These are phyloP conservation scores for Mortierella antarctica DNA, from an alignment of 192 early-diverging fungal species.

Conservation along the genomic window DNA sequence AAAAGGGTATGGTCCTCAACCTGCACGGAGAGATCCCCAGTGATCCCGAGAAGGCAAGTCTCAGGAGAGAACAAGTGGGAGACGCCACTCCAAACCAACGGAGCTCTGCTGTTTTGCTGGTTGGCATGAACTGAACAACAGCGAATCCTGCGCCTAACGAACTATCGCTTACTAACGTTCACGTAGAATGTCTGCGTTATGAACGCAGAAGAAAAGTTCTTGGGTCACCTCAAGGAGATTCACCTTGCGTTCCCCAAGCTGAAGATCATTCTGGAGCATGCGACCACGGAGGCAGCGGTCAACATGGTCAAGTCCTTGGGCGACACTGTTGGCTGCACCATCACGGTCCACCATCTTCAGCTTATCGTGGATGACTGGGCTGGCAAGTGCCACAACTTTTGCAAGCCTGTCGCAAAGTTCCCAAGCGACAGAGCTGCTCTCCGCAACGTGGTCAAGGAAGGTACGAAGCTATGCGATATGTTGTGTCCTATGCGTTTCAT, in stretches of 20 bases:
- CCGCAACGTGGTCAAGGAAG: conserved; percentile 81
- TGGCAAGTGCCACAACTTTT: conserved; percentile 95
- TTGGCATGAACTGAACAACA: no score
- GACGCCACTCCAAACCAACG: background rate
- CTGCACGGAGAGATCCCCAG: conserved; percentile 96
- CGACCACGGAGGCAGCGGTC: conserved; percentile 93
- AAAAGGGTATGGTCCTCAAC: conserved; percentile 92
- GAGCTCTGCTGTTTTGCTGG: background rate
- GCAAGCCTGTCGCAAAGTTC: conserved; percentile 98
- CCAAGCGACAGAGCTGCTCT: conserved; percentile 92
- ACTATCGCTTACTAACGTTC: background rate
- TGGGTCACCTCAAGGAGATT: conserved; percentile 85
- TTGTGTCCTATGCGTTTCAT: no score
- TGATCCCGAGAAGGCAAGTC: conserved; percentile 74
- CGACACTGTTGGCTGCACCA: conserved; percentile 91
- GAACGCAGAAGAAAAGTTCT: conserved; percentile 96
- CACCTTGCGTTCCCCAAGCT: conserved; percentile 92
- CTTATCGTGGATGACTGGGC: conserved; percentile 98
- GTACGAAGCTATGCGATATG: conserved; percentile 32
- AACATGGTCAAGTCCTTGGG: conserved; percentile 92
- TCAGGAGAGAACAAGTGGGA: background rate
- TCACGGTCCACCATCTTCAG: conserved; percentile 95
- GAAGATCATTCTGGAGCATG: conserved; percentile 97
- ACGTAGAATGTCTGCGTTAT: conserved; percentile 86
- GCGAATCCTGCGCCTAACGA: background rate